Evolutionary conservation across 768 basidiomycete genomes (phyloP).

Genomic region (Mycena latifolia): DNA sequence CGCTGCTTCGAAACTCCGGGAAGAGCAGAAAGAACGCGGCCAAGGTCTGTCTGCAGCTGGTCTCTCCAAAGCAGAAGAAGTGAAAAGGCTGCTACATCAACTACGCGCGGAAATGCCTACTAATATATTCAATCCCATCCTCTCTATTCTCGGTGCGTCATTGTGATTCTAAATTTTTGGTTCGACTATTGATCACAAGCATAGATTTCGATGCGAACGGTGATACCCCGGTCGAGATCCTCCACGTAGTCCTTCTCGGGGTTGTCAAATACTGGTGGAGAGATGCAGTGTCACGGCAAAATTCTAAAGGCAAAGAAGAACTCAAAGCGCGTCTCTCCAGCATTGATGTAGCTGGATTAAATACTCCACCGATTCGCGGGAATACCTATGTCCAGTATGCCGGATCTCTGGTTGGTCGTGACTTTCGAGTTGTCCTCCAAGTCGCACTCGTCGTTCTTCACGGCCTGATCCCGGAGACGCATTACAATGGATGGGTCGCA

Average conservation of each 20-base stretch:
- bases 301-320: conserved; percentile 13
- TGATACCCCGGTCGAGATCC: conserved; percentile 42
- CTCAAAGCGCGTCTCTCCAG: conserved; percentile 19
- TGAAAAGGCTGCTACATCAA: neutral
- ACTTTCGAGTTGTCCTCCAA: conserved; percentile 29
- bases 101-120: conserved; percentile 5
- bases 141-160: conserved; percentile 1
- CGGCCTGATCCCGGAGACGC: conserved; percentile 6
- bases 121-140: conserved; percentile 13
- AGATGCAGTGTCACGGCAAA: conserved; percentile 33
- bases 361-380: conserved; percentile 35
- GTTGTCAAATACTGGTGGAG: conserved; percentile 40
- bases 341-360: too few relatives aligned
- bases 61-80: conserved; percentile 3
- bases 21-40: conserved; percentile 5
- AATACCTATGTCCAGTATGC: conserved; percentile 38
- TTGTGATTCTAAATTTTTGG: conserved; percentile 37
- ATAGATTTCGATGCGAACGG: conserved; percentile 38
- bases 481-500: conserved; percentile 36
- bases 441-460: conserved; percentile 7
- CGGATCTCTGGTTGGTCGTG: conserved; percentile 35
- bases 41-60: neutral
- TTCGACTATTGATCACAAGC: neutral
- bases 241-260: conserved; percentile 42
- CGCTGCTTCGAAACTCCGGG: too few relatives aligned